Percentiles rank a stretch among this genome's conserved stretches.
phyloP scores from a whole-genome alignment of 208 protist genomes.

The Crithidia mellificae region DNA sequence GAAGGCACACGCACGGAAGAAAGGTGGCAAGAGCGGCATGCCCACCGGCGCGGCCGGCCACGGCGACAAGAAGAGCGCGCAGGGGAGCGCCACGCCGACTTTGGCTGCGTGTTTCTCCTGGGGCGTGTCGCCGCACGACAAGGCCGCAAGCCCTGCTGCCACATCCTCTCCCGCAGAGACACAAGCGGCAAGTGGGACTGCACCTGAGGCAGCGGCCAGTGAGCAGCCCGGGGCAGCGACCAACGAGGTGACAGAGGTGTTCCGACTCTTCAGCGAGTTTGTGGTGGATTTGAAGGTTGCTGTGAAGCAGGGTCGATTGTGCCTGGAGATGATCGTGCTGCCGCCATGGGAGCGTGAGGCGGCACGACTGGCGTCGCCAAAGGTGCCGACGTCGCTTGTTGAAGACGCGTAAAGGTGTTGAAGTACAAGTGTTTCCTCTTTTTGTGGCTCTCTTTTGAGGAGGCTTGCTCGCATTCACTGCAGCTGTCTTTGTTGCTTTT shows the following conservation, averaged over 20 bases:
- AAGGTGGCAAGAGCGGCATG: constrained; percentile 38
- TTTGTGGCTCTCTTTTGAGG: too few relatives aligned
- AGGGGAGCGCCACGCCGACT: neutral
- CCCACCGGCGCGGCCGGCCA: neutral
- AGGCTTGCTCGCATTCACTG: too few relatives aligned
- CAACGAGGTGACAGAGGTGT: constrained; percentile 48
- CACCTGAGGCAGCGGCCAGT: too few relatives aligned
- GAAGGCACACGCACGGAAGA: constrained; percentile 32
- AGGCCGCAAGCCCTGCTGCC: neutral
- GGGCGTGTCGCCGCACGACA: neutral
- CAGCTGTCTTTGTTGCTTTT: too few relatives aligned
- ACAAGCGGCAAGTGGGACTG: too few relatives aligned
- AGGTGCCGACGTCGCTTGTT: constrained; percentile 39
- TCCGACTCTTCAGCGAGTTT: constrained; percentile 39
- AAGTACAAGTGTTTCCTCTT: too few relatives aligned
- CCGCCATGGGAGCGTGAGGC: constrained; percentile 64
- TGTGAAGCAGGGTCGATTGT: constrained; percentile 40
- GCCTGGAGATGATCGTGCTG: constrained; percentile 57
- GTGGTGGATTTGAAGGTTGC: constrained; percentile 50
- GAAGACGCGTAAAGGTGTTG: constrained; percentile 5
- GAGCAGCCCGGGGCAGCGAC: constrained; percentile 29
- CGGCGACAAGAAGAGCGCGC: neutral
- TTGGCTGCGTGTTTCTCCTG: constrained; percentile 2
- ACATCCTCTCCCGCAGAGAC: too few relatives aligned
- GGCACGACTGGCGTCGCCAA: constrained; percentile 20